Percentiles rank a stretch among this genome's conserved stretches.
Evolutionary conservation across 345 rosid genomes (phyloP).

Genomic region (Lagerstroemia speciosa): DNA sequence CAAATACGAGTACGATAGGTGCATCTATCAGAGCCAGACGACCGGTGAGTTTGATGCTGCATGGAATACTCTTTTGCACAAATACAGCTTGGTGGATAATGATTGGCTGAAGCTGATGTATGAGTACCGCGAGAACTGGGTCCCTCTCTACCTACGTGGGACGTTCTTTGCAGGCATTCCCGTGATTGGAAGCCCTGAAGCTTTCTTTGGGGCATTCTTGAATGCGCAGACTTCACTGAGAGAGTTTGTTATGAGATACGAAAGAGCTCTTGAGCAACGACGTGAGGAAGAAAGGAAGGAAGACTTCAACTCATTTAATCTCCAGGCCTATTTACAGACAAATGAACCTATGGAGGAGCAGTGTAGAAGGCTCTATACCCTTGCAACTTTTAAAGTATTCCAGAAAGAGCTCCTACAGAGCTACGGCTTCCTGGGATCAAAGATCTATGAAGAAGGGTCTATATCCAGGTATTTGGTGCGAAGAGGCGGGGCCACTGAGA

Average conservation of each 20-base stretch:
- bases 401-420: constrained; percentile 71
- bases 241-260: constrained; percentile 57
- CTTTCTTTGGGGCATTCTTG: constrained; percentile 56
- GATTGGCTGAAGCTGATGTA: constrained; percentile 66
- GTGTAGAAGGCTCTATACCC: constrained; percentile 71
- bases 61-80: constrained; percentile 55
- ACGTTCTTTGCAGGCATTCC: constrained; percentile 80
- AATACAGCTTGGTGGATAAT: constrained; percentile 50
- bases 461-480: constrained; percentile 57
- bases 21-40: constrained; percentile 63
- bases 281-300: constrained; percentile 77
- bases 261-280: constrained; percentile 53
- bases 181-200: constrained; percentile 34
- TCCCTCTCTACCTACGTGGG: constrained; percentile 56
- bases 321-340: constrained; percentile 60
- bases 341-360: constrained; percentile 83
- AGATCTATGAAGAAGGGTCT: constrained; percentile 67
- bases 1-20: constrained; percentile 58
- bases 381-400: constrained; percentile 56
- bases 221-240: constrained; percentile 43
- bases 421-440: constrained; percentile 52
- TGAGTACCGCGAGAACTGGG: constrained; percentile 68
- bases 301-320: constrained; percentile 63
- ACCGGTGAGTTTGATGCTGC: constrained; percentile 47
- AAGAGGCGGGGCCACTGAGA: constrained; percentile 54